A percentile compares a stretch with the other conserved stretches of the same genome.
Evolutionary conservation across 2,329 filamentous ascomycete species (phyloP).

Genomic region (Emergomyces pasteurianus): DNA sequence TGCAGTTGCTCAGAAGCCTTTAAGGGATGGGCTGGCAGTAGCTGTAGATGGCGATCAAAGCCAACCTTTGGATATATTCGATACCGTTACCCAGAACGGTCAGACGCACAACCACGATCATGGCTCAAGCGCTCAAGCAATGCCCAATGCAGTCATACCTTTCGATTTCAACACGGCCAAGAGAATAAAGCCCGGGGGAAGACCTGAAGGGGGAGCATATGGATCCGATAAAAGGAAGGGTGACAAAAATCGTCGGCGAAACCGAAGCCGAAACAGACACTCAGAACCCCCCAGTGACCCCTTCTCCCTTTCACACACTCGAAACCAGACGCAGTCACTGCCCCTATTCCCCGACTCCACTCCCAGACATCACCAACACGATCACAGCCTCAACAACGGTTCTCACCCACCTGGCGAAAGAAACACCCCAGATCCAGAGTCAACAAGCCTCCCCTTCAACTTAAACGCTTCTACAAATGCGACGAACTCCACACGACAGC

Average conservation of each 20-base stretch:
- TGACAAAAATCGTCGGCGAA: not conserved
- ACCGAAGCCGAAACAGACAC: not conserved
- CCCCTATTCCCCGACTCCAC: not conserved
- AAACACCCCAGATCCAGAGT: not conserved
- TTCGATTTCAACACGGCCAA: slow-evolving; percentile 27
- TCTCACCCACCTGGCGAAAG: not conserved
- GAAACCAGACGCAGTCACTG: not conserved
- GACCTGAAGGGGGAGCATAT: not conserved
- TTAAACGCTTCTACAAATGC: slow-evolving; percentile 20
- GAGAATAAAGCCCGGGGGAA: slow-evolving; percentile 8
- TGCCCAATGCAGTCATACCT: slow-evolving; percentile 30
- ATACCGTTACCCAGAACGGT: not conserved
- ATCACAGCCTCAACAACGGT: not conserved
- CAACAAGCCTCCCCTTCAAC: slow-evolving; percentile 18
- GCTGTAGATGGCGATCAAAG: not conserved
- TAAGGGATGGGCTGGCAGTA: slow-evolving; percentile 7
- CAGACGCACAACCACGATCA: not conserved
- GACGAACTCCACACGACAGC: slow-evolving; percentile 12
- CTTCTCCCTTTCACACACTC: not conserved
- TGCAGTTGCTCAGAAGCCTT: slow-evolving; percentile 26
- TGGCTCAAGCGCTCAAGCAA: slow-evolving; percentile 6
- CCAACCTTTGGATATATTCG: not conserved
- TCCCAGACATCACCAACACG: not conserved
- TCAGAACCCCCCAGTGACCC: not conserved
- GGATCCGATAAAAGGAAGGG: not conserved